phyloP scores from a whole-genome alignment of 2,329 filamentous ascomycete species.

The Daldinia sp. region DNA sequence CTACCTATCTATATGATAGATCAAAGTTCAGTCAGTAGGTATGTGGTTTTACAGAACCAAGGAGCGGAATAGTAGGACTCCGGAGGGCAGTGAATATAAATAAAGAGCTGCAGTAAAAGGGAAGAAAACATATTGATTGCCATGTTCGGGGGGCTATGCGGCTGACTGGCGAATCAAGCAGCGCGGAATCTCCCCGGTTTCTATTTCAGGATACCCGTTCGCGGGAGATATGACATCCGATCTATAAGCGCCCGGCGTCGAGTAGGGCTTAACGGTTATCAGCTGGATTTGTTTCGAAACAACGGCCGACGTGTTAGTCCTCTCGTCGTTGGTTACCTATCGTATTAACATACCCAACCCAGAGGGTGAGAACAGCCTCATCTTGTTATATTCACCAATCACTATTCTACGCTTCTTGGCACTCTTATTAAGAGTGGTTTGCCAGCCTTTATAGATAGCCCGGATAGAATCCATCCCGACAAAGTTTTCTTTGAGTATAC shows the following conservation, averaged over 20 bases:
- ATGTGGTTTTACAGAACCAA: background rate
- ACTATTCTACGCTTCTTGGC: background rate
- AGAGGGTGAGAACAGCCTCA: slow-evolving; percentile 9
- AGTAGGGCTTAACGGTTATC: slow-evolving; percentile 12
- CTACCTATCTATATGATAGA: background rate
- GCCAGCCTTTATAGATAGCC: background rate
- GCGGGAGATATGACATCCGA: slow-evolving; percentile 18
- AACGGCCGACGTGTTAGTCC: background rate
- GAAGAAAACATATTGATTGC: background rate
- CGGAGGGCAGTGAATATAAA: background rate
- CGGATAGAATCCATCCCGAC: slow-evolving; percentile 22
- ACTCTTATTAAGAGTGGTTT: background rate
- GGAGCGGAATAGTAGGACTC: background rate
- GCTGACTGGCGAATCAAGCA: slow-evolving; percentile 26
- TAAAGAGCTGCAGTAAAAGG: background rate
- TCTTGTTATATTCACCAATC: background rate
- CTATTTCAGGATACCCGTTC: slow-evolving; percentile 29
- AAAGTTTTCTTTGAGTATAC: slow-evolving; percentile 6
- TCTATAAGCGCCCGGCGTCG: slow-evolving; percentile 15
- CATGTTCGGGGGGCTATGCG: slow-evolving; percentile 21
- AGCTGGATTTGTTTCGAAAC: slow-evolving; percentile 34
- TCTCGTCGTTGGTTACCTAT: background rate
- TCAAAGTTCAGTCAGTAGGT: background rate
- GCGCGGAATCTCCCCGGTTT: slow-evolving; percentile 6
- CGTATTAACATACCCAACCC: slow-evolving; percentile 15